Percentiles rank a stretch among this genome's conserved stretches.
Evolutionary conservation across 2,329 filamentous ascomycete species (phyloP).

Genomic region (Colletotrichum sp.): DNA sequence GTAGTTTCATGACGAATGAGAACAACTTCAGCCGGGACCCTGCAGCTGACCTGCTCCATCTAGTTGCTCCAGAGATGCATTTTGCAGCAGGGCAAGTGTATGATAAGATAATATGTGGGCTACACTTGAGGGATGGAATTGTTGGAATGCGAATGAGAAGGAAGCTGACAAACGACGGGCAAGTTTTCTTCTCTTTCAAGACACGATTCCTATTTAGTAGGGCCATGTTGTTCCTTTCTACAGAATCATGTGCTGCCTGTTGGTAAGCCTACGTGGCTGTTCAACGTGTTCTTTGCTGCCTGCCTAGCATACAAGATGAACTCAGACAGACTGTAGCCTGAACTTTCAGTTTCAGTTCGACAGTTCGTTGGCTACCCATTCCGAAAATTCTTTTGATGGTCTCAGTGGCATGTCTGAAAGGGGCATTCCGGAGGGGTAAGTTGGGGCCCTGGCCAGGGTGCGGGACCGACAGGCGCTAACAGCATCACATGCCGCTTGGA

Average conservation of each 20-base stretch:
- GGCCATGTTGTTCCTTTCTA: not conserved
- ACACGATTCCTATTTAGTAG: not conserved
- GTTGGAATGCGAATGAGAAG: not conserved
- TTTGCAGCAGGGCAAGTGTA: no score
- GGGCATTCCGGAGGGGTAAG: not conserved
- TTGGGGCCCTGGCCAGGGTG: not conserved
- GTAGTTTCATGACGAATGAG: accelerated
- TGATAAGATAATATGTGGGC: not conserved
- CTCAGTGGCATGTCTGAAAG: not conserved
- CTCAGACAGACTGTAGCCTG: not conserved
- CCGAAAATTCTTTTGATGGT: not conserved
- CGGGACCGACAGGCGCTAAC: constrained; percentile 3
- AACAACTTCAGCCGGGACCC: no score
- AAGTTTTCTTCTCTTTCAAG: not conserved
- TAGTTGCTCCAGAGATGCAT: not conserved
- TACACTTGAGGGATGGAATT: not conserved
- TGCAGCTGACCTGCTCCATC: not conserved
- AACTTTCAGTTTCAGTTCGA: not conserved
- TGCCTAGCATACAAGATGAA: not conserved
- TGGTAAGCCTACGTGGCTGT: not conserved
- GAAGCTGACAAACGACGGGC: not conserved
- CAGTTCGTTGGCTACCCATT: not conserved
- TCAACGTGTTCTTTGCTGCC: not conserved
- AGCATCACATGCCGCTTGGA: constrained; percentile 6
- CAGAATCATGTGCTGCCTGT: not conserved